Conservation (phyloP, 108 stramenopile genomes). For the Discostella stelligeroides region DNA sequence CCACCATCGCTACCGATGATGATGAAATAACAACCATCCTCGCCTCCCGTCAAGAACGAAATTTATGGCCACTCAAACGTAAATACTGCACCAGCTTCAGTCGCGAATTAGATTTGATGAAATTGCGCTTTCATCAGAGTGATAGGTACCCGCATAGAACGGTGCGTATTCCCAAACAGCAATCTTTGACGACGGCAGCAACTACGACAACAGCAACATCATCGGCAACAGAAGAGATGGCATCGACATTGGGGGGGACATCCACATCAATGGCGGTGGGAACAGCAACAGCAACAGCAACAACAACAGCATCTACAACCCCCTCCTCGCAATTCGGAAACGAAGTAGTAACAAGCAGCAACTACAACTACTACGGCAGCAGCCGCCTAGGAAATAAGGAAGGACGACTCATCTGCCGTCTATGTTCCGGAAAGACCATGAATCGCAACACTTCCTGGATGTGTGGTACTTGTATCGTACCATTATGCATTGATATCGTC, state of each 20-base stretch:
- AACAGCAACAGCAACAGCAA: too few relatives aligned
- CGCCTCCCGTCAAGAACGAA: neutral
- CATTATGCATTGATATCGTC: slow-evolving; percentile 35
- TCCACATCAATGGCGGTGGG: too few relatives aligned
- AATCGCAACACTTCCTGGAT: slow-evolving; percentile 50
- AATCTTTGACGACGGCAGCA: too few relatives aligned
- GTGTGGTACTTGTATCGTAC: slow-evolving; percentile 36
- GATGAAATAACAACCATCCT: slow-evolving; percentile 25
- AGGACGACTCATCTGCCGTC: slow-evolving; percentile 37
- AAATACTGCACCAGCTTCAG: slow-evolving; percentile 7
- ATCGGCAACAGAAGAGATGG: slow-evolving; percentile 1
- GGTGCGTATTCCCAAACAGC: slow-evolving; percentile 14
- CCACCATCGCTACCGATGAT: neutral
- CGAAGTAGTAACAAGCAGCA: too few relatives aligned
- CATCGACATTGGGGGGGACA: neutral
- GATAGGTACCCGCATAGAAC: slow-evolving; percentile 9
- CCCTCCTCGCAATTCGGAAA: too few relatives aligned
- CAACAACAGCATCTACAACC: too few relatives aligned
- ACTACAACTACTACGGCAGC: slow-evolving; percentile 4
- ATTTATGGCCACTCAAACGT: slow-evolving; percentile 11
- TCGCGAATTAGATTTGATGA: slow-evolving; percentile 9
- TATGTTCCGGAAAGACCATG: slow-evolving; percentile 31
- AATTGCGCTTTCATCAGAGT: slow-evolving; percentile 15
- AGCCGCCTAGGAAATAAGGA: slow-evolving; percentile 33
- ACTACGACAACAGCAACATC: too few relatives aligned